Conservation (phyloP, 106 monocot genomes). For the Narthecium ossifragum region DNA sequence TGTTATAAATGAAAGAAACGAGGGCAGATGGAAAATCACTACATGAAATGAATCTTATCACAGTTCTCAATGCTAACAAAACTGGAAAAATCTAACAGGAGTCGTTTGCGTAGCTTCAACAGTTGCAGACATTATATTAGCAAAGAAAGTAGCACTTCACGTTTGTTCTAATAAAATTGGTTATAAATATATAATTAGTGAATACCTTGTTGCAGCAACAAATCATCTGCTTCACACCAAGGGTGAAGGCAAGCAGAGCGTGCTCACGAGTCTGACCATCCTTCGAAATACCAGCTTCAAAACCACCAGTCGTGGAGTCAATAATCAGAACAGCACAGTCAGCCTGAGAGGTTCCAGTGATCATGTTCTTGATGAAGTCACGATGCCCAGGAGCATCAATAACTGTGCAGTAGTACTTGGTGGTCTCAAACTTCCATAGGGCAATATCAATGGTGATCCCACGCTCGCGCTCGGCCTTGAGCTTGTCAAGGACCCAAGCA, state of each 20-base stretch:
- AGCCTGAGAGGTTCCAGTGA: conserved; percentile 13
- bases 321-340: conserved; percentile 17
- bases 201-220: conserved; percentile 17
- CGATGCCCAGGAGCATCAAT: conserved; percentile 15
- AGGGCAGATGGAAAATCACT: neutral
- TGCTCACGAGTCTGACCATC: conserved; percentile 18
- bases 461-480: conserved; percentile 14
- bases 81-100: too few relatives aligned
- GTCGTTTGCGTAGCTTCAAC: too few relatives aligned
- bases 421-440: conserved; percentile 16
- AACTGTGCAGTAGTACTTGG: conserved; percentile 14
- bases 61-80: too few relatives aligned
- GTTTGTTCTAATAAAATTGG: too few relatives aligned
- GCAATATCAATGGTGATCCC: conserved; percentile 18
- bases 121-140: too few relatives aligned
- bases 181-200: too few relatives aligned
- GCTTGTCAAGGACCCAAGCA: conserved; percentile 12
- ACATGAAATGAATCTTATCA: neutral
- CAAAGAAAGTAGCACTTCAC: too few relatives aligned
- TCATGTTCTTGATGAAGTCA: conserved; percentile 12
- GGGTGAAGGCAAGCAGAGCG: conserved; percentile 14
- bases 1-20: neutral
- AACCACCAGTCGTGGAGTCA: conserved; percentile 17
- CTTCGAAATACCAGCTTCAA: conserved; percentile 14
- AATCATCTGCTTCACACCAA: conserved; percentile 16